Evolutionary conservation across 2,329 filamentous ascomycete species (phyloP).

Genomic region (Neocatenulostroma microsporum): DNA sequence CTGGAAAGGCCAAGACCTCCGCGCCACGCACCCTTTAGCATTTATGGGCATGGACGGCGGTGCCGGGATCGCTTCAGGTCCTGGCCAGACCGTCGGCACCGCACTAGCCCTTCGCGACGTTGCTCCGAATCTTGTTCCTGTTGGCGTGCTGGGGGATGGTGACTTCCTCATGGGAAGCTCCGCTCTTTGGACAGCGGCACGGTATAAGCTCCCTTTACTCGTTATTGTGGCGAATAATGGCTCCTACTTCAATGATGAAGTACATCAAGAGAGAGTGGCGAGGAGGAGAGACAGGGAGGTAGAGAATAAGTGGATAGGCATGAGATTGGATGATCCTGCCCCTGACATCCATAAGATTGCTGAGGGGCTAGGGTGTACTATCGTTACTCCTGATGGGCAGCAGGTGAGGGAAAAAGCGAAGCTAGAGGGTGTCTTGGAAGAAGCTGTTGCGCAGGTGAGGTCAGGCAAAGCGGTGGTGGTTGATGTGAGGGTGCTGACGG

Average conservation of each 20-base stretch:
- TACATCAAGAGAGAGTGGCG: conserved; percentile 15
- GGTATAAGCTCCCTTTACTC: conserved; percentile 11
- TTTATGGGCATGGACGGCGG: conserved; percentile 19
- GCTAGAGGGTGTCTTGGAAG: conserved; percentile 7
- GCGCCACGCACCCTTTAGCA: conserved; percentile 9
- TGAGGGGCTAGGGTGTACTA: conserved; percentile 10
- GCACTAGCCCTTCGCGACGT: conserved; percentile 10
- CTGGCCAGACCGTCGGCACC: conserved; percentile 15
- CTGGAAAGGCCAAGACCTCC: conserved; percentile 12
- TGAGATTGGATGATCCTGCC: conserved; percentile 13
- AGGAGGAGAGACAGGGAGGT: conserved; percentile 9
- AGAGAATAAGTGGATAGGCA: conserved; percentile 14
- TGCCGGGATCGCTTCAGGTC: conserved; percentile 13
- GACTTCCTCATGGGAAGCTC: conserved; percentile 15
- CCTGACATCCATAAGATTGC: conserved; percentile 13
- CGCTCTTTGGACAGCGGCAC: conserved; percentile 14
- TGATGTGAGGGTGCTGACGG: conserved; percentile 12
- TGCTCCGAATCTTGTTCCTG: conserved; percentile 2
- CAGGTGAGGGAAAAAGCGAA: conserved; percentile 7
- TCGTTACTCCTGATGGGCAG: conserved; percentile 8
- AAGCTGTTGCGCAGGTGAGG: conserved; percentile 8
- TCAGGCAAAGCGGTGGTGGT: conserved; percentile 11
- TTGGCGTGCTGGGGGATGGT: conserved; percentile 13
- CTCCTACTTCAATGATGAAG: conserved; percentile 15
- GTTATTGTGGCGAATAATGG: conserved; percentile 15